phyloP scores from a whole-genome alignment of 2,329 filamentous ascomycete species.

The Claviceps sp. region DNA sequence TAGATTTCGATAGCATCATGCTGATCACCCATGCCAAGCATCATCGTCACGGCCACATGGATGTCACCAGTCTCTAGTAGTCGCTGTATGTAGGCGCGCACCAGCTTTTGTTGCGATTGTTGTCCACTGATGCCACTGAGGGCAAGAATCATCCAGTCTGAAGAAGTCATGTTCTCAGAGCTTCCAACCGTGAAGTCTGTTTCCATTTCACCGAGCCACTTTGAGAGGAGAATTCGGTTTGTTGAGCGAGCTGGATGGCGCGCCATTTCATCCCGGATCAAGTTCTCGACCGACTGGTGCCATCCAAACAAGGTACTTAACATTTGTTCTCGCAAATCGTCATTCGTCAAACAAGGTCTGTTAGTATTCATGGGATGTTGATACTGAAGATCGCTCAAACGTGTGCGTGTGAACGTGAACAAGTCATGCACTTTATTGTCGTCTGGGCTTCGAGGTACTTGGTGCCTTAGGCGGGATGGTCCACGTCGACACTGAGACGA shows the following conservation, averaged over 20 bases:
- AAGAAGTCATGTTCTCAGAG: slow-evolving; percentile 77
- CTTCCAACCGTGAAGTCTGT: slow-evolving; percentile 68
- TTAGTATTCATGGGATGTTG: slow-evolving; percentile 50
- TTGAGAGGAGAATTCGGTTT: slow-evolving; percentile 68
- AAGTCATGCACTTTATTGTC: slow-evolving; percentile 66
- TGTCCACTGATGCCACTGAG: slow-evolving; percentile 70
- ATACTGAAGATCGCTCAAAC: slow-evolving; percentile 73
- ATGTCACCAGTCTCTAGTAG: slow-evolving; percentile 81
- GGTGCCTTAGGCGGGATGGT: slow-evolving; percentile 64
- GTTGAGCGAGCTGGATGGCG: slow-evolving; percentile 62
- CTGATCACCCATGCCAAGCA: slow-evolving; percentile 81
- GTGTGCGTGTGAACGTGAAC: slow-evolving; percentile 72
- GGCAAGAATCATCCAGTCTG: slow-evolving; percentile 94
- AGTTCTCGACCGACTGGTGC: slow-evolving; percentile 67
- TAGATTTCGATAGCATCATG: slow-evolving; percentile 97
- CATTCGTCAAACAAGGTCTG: slow-evolving; percentile 50
- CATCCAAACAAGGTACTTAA: slow-evolving; percentile 89
- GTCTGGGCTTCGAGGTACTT: slow-evolving; percentile 64
- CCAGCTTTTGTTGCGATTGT: slow-evolving; percentile 76
- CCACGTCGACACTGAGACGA: slow-evolving; percentile 33
- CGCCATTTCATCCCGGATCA: slow-evolving; percentile 74
- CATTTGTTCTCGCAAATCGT: slow-evolving; percentile 83
- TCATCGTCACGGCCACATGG: slow-evolving; percentile 82
- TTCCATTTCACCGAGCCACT: slow-evolving; percentile 83
- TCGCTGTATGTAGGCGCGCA: slow-evolving; percentile 79